Percentiles rank a stretch among this genome's conserved stretches.
These are phyloP conservation scores for Colletotrichum spinosum DNA, from an alignment of 2,329 filamentous ascomycete genomes.

Conservation along the genomic window DNA sequence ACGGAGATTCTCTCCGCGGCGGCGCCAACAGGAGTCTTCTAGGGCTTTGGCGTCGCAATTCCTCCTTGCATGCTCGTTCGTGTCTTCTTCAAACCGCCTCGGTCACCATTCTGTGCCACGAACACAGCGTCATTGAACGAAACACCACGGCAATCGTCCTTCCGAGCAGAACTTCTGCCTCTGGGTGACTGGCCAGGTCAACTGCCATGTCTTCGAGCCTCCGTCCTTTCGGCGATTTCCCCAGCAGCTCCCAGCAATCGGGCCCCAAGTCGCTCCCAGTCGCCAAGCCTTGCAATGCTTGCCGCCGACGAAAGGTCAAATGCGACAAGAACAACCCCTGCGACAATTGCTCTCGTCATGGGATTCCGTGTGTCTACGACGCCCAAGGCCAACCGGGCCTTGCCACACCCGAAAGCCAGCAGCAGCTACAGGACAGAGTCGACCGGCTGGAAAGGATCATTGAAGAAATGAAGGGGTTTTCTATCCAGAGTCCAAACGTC, in stretches of 20 bases:
- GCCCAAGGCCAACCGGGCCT: constrained; percentile 14
- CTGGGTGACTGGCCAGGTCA: neutral
- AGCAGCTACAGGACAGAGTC: constrained; percentile 31
- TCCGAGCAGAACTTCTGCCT: constrained; percentile 21
- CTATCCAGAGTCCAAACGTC: constrained; percentile 4
- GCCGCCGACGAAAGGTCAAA: constrained; percentile 33
- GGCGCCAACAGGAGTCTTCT: constrained; percentile 13
- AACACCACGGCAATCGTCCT: neutral
- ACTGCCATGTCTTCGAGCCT: constrained; percentile 11
- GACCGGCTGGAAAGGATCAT: constrained; percentile 29
- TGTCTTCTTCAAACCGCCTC: neutral
- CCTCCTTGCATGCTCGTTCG: too few species aligned
- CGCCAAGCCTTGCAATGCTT: constrained; percentile 34
- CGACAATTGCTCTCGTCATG: constrained; percentile 27
- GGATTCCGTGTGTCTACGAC: constrained; percentile 33
- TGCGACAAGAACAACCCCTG: constrained; percentile 37
- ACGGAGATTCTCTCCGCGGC: neutral
- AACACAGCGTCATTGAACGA: neutral
- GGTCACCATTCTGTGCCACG: neutral
- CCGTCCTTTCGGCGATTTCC: too few species aligned
- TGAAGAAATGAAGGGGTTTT: constrained; percentile 29
- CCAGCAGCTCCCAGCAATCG: too few species aligned
- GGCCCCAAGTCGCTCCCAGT: constrained; percentile 13
- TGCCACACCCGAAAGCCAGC: constrained; percentile 23
- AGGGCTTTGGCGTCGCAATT: constrained; percentile 14